Percentiles rank a stretch among this genome's conserved stretches.
These are phyloP conservation scores for Mikania micrantha DNA, from an alignment of 129 eudicot species.

Conservation along the genomic window DNA sequence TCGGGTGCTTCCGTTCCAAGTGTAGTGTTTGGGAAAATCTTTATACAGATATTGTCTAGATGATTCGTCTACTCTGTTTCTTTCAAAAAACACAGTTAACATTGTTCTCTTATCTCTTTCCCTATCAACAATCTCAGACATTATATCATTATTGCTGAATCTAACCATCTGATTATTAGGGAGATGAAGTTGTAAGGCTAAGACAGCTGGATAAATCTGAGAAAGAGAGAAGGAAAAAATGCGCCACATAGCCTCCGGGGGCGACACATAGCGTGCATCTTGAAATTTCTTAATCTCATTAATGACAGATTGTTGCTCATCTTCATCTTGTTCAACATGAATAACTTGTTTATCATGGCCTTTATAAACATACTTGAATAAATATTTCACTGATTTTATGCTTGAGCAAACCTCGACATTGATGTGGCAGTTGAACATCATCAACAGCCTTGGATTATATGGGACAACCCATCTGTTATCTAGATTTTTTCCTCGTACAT, in stretches of 20 bases:
- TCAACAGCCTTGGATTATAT: too few relatives aligned
- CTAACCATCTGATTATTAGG: conserved; percentile 1
- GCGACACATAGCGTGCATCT: conserved; percentile 9
- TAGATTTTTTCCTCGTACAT: too few relatives aligned
- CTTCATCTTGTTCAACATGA: neutral
- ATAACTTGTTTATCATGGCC: neutral
- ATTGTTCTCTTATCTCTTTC: neutral
- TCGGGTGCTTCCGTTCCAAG: too few relatives aligned
- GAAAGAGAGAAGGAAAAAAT: conserved; percentile 4
- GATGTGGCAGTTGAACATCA: too few relatives aligned
- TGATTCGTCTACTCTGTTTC: neutral
- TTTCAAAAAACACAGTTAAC: conserved; percentile 12
- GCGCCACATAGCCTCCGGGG: conserved; percentile 7
- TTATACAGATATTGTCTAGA: neutral
- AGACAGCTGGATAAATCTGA: conserved; percentile 5
- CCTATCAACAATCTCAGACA: neutral
- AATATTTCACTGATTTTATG: too few relatives aligned
- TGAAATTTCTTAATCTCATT: neutral
- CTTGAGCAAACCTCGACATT: too few relatives aligned
- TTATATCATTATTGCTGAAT: neutral
- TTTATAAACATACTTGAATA: too few relatives aligned
- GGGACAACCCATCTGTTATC: too few relatives aligned
- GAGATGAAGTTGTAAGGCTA: neutral
- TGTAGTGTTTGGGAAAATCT: too few relatives aligned
- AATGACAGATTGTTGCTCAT: neutral